phyloP scores from a whole-genome alignment of 1,139 yeast species.

The Debaryomyces sp. region DNA sequence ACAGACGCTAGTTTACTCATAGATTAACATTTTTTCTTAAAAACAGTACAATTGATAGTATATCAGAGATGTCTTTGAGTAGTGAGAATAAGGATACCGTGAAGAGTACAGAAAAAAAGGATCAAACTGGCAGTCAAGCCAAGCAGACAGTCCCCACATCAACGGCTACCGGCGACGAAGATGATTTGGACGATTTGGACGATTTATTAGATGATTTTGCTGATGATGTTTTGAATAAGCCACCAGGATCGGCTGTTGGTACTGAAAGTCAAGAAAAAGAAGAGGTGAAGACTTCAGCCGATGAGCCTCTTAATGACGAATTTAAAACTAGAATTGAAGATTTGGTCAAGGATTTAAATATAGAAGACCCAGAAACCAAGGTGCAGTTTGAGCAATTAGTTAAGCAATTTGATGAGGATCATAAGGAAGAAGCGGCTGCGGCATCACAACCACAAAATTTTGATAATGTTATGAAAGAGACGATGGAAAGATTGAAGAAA shows the following conservation, averaged over 20 bases:
- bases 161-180: conserved; percentile 34
- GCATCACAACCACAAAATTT: conserved; percentile 48
- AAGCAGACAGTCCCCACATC: not conserved
- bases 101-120: not conserved
- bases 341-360: conserved; percentile 58
- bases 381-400: conserved; percentile 54
- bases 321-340: conserved; percentile 55
- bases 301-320: conserved; percentile 38
- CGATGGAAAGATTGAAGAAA: conserved; percentile 75
- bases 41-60: not conserved
- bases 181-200: conserved; percentile 74
- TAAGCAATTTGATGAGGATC: conserved; percentile 46
- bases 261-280: conserved; percentile 18
- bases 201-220: conserved; percentile 78
- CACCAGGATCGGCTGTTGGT: conserved; percentile 50
- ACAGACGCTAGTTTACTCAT: not conserved
- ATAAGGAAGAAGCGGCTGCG: conserved; percentile 38
- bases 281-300: conserved; percentile 19
- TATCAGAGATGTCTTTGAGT: not conserved
- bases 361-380: conserved; percentile 62
- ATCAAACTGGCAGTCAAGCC: not conserved
- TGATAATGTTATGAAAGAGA: conserved; percentile 77
- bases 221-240: conserved; percentile 67
- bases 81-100: not conserved
- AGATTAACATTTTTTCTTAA: not conserved